phyloP scores from a whole-genome alignment of 192 early-diverging fungal genomes.

The Coemansia sp. region DNA sequence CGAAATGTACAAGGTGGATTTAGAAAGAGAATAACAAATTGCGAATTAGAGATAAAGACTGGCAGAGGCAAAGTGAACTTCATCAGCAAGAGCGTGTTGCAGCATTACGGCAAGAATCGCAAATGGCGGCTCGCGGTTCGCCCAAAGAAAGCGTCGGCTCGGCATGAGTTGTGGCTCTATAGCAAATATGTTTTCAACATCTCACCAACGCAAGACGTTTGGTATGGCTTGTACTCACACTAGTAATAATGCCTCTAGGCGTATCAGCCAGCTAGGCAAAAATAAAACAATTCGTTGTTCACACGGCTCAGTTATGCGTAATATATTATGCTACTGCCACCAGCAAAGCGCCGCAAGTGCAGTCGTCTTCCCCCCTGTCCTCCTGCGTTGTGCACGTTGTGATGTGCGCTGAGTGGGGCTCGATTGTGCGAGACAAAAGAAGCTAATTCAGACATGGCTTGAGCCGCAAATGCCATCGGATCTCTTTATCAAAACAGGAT shows the following conservation, averaged over 20 bases:
- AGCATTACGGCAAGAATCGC: slow-evolving; percentile 1
- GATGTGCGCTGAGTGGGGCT: neutral
- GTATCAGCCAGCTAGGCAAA: neutral
- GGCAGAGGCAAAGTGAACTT: neutral
- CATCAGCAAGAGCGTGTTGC: slow-evolving; percentile 14
- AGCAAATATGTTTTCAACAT: neutral
- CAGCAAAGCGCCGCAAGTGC: neutral
- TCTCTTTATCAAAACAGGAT: slow-evolving; percentile 1
- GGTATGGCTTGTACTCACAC: neutral
- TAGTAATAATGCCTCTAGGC: neutral
- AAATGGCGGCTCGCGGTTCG: neutral
- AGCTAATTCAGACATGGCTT: neutral
- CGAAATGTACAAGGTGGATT: neutral
- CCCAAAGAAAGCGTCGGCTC: neutral
- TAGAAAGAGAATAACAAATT: neutral
- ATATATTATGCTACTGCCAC: neutral
- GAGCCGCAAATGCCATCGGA: neutral
- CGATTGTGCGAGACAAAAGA: neutral
- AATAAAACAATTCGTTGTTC: neutral
- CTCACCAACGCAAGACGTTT: neutral
- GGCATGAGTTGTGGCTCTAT: neutral
- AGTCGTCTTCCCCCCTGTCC: neutral
- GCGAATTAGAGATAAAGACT: neutral
- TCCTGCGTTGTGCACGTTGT: slow-evolving; percentile 4
- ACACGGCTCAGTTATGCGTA: neutral